A percentile compares a stretch with the other conserved stretches of the same genome.
Conservation (phyloP, 768 basidiomycete genomes). For the Candolleomyces efflorescens region DNA sequence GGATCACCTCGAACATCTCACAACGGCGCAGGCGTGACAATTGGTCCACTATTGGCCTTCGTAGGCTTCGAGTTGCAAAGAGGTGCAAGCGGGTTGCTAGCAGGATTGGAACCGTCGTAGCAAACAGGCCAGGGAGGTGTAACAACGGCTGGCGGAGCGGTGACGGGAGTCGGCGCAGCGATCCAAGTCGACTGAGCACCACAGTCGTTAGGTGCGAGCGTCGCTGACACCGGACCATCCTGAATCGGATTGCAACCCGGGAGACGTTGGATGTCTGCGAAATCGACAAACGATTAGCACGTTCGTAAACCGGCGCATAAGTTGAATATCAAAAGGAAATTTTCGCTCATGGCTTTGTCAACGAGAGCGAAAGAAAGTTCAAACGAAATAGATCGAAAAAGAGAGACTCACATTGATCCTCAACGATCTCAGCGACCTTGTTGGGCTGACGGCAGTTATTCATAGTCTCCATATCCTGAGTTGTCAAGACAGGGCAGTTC, state of each 20-base stretch:
- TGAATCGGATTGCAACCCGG: not conserved
- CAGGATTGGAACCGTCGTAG: not conserved
- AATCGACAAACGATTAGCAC: not conserved
- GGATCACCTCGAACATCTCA: no score
- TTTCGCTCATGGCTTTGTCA: no score
- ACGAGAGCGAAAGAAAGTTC: no score
- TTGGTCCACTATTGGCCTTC: not conserved
- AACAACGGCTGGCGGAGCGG: not conserved
- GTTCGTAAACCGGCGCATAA: no score
- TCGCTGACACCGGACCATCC: not conserved
- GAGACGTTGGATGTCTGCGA: not conserved
- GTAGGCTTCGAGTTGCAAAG: not conserved
- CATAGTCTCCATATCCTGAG: constrained; percentile 9
- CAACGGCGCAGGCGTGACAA: not conserved
- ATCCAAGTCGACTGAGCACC: not conserved
- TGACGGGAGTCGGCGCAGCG: not conserved
- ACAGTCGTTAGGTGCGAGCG: not conserved
- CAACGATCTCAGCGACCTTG: constrained; percentile 7
- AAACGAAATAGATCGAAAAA: not conserved
- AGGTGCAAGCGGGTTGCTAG: not conserved
- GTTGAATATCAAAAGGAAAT: no score
- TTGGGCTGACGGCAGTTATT: constrained; percentile 6
- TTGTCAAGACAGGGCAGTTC: constrained; percentile 8
- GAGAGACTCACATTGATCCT: constrained; percentile 2
- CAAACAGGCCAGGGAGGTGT: not conserved